Percentiles rank a stretch among this genome's conserved stretches.
phyloP scores from a whole-genome alignment of 2,329 filamentous ascomycete species.

The Trichoderma aggressivum region DNA sequence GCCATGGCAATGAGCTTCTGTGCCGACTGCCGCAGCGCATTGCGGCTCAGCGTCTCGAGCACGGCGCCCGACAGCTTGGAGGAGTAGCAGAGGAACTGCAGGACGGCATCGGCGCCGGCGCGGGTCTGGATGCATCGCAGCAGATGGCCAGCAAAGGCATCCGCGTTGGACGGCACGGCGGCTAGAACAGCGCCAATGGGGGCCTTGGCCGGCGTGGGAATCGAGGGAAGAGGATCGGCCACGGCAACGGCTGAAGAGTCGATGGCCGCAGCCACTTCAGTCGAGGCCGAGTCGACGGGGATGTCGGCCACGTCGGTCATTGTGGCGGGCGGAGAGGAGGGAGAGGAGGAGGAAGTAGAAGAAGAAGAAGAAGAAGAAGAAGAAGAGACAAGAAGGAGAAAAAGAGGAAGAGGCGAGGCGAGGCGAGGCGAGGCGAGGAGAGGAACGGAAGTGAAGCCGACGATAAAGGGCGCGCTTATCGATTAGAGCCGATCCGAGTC shows the following conservation, averaged over 20 bases:
- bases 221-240: constrained; percentile 12
- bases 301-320: constrained; percentile 1
- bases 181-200: constrained; percentile 18
- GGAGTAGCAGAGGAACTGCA: constrained; percentile 67
- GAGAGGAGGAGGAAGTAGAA: background rate
- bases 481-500: background rate
- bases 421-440: background rate
- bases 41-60: constrained; percentile 52
- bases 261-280: background rate
- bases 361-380: background rate
- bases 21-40: constrained; percentile 53
- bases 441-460: background rate
- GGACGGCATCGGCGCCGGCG: constrained; percentile 64
- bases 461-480: background rate
- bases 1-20: constrained; percentile 52
- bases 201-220: constrained; percentile 16
- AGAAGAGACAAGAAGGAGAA: background rate
- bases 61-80: constrained; percentile 53
- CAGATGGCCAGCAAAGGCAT: constrained; percentile 54
- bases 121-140: constrained; percentile 65
- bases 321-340: background rate
- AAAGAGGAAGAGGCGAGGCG: background rate
- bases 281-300: constrained; percentile 5
- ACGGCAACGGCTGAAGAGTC: background rate
- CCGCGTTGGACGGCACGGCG: constrained; percentile 33